These are phyloP conservation scores for Pichia paraexigua DNA, from an alignment of 805 yeast genomes.

Conservation along the genomic window DNA sequence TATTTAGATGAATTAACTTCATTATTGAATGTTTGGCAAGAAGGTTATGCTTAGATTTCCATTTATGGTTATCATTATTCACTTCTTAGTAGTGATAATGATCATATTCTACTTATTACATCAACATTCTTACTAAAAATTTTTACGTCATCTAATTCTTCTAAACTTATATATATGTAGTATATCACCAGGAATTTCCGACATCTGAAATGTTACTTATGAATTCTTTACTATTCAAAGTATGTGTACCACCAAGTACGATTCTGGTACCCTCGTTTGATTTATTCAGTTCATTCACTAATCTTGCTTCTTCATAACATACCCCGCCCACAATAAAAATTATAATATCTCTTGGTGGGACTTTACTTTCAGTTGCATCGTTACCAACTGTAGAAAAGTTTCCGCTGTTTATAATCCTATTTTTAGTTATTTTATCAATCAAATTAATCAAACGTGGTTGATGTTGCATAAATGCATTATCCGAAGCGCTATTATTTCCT, in stretches of 20 bases:
- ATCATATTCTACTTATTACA: not conserved
- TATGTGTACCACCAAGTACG: slow-evolving; percentile 74
- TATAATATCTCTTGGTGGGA: slow-evolving; percentile 55
- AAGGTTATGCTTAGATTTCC: slow-evolving; percentile 41
- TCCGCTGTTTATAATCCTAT: slow-evolving; percentile 28
- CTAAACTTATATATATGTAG: not conserved
- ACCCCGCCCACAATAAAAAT: slow-evolving; percentile 79
- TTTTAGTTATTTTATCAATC: slow-evolving; percentile 33
- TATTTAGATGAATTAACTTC: slow-evolving; percentile 69
- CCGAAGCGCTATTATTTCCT: slow-evolving; percentile 34
- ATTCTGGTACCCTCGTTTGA: slow-evolving; percentile 52
- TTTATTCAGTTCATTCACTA: slow-evolving; percentile 62
- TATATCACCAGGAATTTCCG: slow-evolving; percentile 16
- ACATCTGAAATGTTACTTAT: slow-evolving; percentile 22
- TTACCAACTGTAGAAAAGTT: slow-evolving; percentile 14
- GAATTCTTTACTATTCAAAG: slow-evolving; percentile 39
- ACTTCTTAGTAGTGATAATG: not conserved
- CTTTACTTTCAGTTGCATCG: slow-evolving; percentile 20
- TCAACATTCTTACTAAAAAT: not conserved
- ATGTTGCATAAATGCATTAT: slow-evolving; percentile 87
- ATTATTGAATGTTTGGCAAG: slow-evolving; percentile 66
- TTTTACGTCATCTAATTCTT: not conserved
- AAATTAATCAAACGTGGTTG: slow-evolving; percentile 58
- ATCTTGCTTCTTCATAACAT: slow-evolving; percentile 86
- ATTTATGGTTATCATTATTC: slow-evolving; percentile 6